phyloP scores from a whole-genome alignment of 257 asterid species.

The Solanum ahanhuiri region DNA sequence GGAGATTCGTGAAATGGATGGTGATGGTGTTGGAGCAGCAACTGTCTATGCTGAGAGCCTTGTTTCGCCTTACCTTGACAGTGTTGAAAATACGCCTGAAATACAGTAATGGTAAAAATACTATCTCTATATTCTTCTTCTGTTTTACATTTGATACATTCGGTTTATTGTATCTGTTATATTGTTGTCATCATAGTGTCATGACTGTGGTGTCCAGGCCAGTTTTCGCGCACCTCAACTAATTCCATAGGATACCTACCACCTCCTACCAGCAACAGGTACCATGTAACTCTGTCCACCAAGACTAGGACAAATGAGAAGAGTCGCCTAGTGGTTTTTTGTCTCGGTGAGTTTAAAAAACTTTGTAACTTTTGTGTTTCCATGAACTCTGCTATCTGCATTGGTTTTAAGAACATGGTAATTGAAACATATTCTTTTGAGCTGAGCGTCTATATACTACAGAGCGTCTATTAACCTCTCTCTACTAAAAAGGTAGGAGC shows the following conservation, averaged over 20 bases:
- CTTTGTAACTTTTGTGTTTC: background rate
- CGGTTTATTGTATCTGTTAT: background rate
- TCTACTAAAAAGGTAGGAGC: background rate
- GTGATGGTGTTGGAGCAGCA: constrained; percentile 8
- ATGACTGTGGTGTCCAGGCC: background rate
- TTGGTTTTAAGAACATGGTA: background rate
- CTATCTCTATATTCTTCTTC: background rate
- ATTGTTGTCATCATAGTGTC: background rate
- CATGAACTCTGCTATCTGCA: background rate
- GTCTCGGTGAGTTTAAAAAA: background rate
- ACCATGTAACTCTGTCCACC: no score
- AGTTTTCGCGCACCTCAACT: background rate
- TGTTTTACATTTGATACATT: background rate
- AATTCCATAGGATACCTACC: no score
- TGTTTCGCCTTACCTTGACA: constrained; percentile 17
- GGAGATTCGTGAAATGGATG: background rate
- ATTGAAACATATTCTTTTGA: background rate
- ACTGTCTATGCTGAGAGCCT: constrained; percentile 35
- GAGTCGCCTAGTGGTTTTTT: background rate
- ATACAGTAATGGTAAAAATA: background rate
- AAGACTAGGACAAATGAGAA: no score
- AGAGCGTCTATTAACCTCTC: no score
- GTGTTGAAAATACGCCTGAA: background rate
- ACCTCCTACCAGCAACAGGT: no score
- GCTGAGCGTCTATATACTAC: background rate